Percentiles rank a stretch among this genome's conserved stretches.
Conservation (phyloP, 2,329 filamentous ascomycete species). For the Aureobasidium sp. region DNA sequence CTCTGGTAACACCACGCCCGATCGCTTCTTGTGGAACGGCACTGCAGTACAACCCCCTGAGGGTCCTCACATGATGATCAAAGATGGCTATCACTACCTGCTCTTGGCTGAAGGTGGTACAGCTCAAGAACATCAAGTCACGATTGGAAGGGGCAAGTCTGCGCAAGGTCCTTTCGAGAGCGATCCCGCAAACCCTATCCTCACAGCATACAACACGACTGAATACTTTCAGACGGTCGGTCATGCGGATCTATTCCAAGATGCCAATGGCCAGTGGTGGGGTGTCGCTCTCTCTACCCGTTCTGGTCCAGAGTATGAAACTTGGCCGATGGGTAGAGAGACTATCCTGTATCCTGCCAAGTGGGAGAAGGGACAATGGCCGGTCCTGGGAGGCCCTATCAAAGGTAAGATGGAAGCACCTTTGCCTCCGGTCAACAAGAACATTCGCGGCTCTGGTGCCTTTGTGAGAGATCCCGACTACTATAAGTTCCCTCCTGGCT, state of each 20-base stretch:
- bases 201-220: constrained; percentile 20
- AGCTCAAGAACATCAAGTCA: constrained; percentile 31
- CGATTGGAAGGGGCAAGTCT: constrained; percentile 30
- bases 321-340: constrained; percentile 49
- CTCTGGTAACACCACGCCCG: constrained; percentile 19
- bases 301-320: constrained; percentile 32
- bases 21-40: constrained; percentile 28
- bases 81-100: constrained; percentile 30
- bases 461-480: constrained; percentile 36
- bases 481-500: constrained; percentile 38
- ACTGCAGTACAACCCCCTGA: constrained; percentile 27
- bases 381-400: constrained; percentile 30
- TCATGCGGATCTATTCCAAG: constrained; percentile 50
- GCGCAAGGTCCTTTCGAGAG: constrained; percentile 21
- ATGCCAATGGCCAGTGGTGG: constrained; percentile 46
- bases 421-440: constrained; percentile 28
- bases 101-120: constrained; percentile 32
- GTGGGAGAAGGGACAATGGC: constrained; percentile 38
- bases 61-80: constrained; percentile 31
- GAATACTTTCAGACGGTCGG: constrained; percentile 43
- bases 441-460: constrained; percentile 34
- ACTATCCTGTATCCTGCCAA: constrained; percentile 41
- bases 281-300: constrained; percentile 40
- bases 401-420: constrained; percentile 37
- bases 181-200: constrained; percentile 20